phyloP scores from a whole-genome alignment of 805 yeast genomes.

The Metschnikowia colocasiae region DNA sequence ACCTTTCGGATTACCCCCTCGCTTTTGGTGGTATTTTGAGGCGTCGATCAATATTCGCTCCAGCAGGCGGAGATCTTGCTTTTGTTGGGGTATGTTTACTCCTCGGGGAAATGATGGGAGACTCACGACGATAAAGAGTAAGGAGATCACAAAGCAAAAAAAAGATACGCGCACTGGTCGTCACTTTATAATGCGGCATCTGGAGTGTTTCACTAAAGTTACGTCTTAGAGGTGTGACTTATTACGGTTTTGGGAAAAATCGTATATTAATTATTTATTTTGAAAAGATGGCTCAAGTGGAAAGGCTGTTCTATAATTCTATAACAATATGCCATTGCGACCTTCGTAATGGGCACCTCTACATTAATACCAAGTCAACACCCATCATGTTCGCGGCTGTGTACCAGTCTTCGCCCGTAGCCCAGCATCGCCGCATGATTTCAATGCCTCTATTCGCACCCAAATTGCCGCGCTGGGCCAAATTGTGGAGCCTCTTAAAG shows the following conservation, averaged over 20 bases:
- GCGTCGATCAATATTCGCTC: not conserved
- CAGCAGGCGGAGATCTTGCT: not conserved
- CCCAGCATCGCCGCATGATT: constrained; percentile 54
- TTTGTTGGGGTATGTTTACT: not conserved
- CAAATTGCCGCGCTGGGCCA: constrained; percentile 42
- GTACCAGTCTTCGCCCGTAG: constrained; percentile 49
- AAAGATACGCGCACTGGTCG: constrained; percentile 19
- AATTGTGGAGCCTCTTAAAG: constrained; percentile 35
- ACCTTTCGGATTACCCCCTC: not conserved
- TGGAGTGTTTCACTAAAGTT: not conserved
- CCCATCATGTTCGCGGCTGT: constrained; percentile 41
- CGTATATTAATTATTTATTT: too few species aligned
- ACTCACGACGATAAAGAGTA: not conserved
- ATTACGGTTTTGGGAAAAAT: too few species aligned
- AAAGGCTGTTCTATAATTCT: not conserved
- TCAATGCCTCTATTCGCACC: constrained; percentile 44
- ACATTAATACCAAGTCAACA: constrained; percentile 45
- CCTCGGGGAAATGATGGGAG: not conserved
- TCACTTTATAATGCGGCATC: not conserved
- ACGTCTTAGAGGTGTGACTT: not conserved
- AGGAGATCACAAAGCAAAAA: constrained; percentile 2
- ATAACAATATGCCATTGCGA: not conserved
- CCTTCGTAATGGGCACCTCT: constrained; percentile 7
- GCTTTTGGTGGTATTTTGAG: not conserved
- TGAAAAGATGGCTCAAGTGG: too few species aligned